Percentiles rank a stretch among this genome's conserved stretches.
Evolutionary conservation across 495 filamentous ascomycete genomes (phyloP).

Genomic region (Aspergillus baeticus): DNA sequence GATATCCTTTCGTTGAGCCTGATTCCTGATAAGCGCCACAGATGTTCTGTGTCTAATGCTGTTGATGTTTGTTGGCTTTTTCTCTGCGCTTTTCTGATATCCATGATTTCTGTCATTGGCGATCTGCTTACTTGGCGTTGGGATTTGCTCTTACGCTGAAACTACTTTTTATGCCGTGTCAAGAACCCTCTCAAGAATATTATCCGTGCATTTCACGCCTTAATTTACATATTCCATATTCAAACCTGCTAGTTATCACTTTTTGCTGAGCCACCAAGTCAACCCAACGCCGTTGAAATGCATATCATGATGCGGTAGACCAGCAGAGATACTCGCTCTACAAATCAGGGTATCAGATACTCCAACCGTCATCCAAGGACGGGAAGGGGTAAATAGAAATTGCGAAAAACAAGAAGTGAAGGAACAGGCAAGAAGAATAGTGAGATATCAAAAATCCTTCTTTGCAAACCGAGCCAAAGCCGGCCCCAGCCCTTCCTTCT

Average conservation of each 20-base stretch:
- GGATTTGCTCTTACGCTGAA: constrained; percentile 15
- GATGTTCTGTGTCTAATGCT: constrained; percentile 16
- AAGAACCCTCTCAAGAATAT: constrained; percentile 2
- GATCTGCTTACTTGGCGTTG: constrained; percentile 38
- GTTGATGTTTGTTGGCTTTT: constrained; percentile 13
- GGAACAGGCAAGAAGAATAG: constrained; percentile 17
- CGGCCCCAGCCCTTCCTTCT: constrained; percentile 64
- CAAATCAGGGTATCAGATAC: constrained; percentile 18
- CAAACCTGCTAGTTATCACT: constrained; percentile 4
- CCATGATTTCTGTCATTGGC: constrained; percentile 33
- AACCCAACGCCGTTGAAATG: constrained; percentile 19
- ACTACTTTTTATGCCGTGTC: constrained; percentile 1
- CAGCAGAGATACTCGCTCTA: constrained; percentile 4
- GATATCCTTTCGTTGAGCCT: constrained; percentile 17
- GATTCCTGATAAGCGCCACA: constrained; percentile 21
- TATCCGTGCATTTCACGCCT: not conserved
- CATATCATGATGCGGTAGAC: constrained; percentile 10
- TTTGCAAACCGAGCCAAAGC: constrained; percentile 71
- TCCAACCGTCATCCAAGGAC: constrained; percentile 8
- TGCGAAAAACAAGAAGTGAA: not conserved
- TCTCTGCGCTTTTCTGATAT: constrained; percentile 36
- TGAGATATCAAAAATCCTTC: constrained; percentile 34
- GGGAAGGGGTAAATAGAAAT: not conserved
- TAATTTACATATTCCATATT: constrained; percentile 2
- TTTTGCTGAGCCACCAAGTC: not conserved